phyloP scores from a whole-genome alignment of 495 filamentous ascomycete genomes.

The Trichoderma asperelloides region DNA sequence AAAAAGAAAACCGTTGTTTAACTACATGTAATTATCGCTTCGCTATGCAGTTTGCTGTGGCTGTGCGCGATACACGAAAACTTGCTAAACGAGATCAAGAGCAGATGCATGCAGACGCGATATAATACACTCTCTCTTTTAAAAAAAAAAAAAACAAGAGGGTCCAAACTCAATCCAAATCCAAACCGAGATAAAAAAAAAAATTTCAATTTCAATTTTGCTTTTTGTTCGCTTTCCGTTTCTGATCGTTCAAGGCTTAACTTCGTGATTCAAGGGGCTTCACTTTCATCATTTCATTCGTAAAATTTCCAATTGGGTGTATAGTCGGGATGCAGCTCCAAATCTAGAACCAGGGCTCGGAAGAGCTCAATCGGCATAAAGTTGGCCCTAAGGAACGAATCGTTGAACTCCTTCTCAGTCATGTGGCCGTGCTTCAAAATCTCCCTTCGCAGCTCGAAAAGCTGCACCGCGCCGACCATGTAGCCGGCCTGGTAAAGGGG shows the following conservation, averaged over 20 bases:
- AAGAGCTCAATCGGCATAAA: constrained; percentile 46
- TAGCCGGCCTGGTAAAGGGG: constrained; percentile 46
- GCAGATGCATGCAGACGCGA: background rate
- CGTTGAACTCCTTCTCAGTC: constrained; percentile 41
- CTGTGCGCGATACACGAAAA: background rate
- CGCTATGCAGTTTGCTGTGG: background rate
- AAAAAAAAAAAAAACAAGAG: background rate
- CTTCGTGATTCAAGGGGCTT: too few relatives aligned
- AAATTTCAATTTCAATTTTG: too few relatives aligned
- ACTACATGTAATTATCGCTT: background rate
- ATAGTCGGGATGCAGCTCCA: constrained; percentile 23
- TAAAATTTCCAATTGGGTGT: constrained; percentile 24
- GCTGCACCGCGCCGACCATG: constrained; percentile 43
- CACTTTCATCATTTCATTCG: background rate
- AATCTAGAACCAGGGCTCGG: constrained; percentile 31
- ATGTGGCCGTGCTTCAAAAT: constrained; percentile 18
- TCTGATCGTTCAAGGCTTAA: too few relatives aligned
- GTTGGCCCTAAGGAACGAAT: constrained; percentile 33
- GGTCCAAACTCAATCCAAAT: background rate
- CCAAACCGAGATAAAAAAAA: background rate
- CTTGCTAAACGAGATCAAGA: background rate
- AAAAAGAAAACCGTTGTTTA: too few relatives aligned
- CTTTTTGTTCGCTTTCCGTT: too few relatives aligned
- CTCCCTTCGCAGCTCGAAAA: constrained; percentile 34
- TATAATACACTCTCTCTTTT: background rate